Percentiles rank a stretch among this genome's conserved stretches.
Conservation (phyloP, 169 alveolate genomes). For the Plasmodium sp. region DNA sequence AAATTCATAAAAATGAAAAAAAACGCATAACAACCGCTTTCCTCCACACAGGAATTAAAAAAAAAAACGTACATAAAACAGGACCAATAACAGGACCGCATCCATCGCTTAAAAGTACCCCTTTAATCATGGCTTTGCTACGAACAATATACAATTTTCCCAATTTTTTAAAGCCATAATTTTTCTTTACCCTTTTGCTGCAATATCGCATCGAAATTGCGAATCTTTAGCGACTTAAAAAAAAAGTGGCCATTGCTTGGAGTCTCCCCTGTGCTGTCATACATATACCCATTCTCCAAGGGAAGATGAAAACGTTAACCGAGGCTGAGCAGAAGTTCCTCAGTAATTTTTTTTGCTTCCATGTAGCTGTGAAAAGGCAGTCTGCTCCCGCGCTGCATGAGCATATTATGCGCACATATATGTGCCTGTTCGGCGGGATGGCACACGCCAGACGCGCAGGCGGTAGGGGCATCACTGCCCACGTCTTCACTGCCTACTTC, state of each 20-base stretch:
- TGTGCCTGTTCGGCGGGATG: neutral
- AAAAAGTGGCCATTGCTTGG: neutral
- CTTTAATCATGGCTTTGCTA: neutral
- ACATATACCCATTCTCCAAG: neutral
- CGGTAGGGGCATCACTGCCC: neutral
- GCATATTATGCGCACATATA: constrained; percentile 1
- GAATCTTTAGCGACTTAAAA: neutral
- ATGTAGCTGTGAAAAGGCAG: neutral
- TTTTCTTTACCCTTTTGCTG: neutral
- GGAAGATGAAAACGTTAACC: constrained; percentile 50
- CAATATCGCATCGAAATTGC: neutral
- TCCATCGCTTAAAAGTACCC: neutral
- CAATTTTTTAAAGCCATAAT: neutral
- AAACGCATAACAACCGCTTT: neutral
- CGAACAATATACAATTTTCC: neutral
- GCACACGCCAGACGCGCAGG: neutral
- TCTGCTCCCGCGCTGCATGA: neutral
- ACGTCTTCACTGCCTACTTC: no score
- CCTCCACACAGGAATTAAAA: neutral
- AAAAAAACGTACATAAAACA: neutral
- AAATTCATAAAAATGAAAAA: neutral
- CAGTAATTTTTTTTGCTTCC: constrained; percentile 6
- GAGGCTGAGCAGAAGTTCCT: constrained; percentile 61
- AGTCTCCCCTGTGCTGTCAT: neutral
- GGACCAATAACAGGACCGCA: neutral